Conservation (phyloP, 2,329 filamentous ascomycete genomes). For the Magnaporthiopsis rhizophila region DNA sequence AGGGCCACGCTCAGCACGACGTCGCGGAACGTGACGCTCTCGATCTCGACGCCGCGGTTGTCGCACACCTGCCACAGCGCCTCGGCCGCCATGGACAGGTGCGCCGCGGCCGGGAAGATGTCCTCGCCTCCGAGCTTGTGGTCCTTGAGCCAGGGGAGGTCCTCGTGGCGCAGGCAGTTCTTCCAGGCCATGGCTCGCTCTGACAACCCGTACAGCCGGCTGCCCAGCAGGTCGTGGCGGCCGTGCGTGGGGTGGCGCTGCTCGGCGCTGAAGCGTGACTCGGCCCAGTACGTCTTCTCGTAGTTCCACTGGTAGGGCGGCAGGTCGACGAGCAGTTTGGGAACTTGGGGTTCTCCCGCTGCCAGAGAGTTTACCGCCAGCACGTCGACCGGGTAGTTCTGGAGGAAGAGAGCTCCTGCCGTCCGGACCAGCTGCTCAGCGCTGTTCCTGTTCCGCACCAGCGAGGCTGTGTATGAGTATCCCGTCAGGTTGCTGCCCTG, state of each 20-base stretch:
- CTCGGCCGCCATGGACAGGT: no score
- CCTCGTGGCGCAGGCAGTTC: constrained; percentile 15
- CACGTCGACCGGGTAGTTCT: no score
- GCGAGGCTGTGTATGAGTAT: no score
- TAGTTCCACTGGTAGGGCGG: constrained; percentile 12
- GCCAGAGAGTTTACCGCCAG: no score
- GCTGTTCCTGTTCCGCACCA: no score
- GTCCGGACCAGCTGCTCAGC: no score
- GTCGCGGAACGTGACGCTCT: neutral
- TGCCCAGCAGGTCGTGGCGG: constrained; percentile 12
- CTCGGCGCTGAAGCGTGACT: constrained; percentile 8
- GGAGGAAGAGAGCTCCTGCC: no score
- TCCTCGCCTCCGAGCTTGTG: constrained; percentile 25
- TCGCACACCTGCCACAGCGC: no score
- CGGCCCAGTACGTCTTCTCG: constrained; percentile 7
- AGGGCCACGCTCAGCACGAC: neutral
- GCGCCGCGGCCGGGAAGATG: constrained; percentile 25
- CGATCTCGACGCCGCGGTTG: no score
- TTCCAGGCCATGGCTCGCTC: constrained; percentile 14
- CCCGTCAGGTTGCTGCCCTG: no score
- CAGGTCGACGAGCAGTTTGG: constrained; percentile 8
- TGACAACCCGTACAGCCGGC: constrained; percentile 1
- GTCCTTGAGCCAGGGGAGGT: constrained; percentile 30
- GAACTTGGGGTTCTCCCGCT: no score
- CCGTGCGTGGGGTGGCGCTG: neutral